phyloP scores from a whole-genome alignment of 345 rosid species.

The Gossypium raimondii region DNA sequence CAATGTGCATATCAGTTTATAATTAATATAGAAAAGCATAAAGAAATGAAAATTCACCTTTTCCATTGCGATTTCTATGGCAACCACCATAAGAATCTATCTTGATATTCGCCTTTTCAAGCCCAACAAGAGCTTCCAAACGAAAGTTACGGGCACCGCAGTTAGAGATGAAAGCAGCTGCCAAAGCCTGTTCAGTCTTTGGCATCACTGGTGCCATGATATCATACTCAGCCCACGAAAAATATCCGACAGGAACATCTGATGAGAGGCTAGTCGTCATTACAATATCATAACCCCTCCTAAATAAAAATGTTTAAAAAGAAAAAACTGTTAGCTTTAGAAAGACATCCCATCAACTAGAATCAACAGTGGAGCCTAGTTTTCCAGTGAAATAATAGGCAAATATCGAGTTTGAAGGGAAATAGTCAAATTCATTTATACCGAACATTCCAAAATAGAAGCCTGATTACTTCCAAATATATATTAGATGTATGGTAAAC shows the following conservation, averaged over 20 bases:
- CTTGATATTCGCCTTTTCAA: conserved; percentile 50
- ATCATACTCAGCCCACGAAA: conserved; percentile 98
- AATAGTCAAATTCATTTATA: not conserved
- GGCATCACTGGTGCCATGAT: conserved; percentile 86
- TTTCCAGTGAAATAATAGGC: not conserved
- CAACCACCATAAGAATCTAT: conserved; percentile 95
- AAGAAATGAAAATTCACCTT: conserved; percentile 36
- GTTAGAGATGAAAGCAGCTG: conserved; percentile 97
- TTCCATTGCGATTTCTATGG: conserved; percentile 77
- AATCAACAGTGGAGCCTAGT: not conserved
- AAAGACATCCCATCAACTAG: not conserved
- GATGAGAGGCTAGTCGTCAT: conserved; percentile 99
- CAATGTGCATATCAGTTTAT: not conserved
- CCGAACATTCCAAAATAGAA: not conserved
- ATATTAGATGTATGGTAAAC: not conserved
- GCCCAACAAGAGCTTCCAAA: conserved; percentile 72
- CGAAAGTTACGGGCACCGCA: conserved; percentile 91
- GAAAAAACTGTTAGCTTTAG: conserved; percentile 5
- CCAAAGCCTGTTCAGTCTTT: conserved; percentile 77
- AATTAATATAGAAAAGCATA: not conserved
- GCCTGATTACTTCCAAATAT: not conserved
- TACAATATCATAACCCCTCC: conserved; percentile 68
- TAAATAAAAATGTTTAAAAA: conserved; percentile 25
- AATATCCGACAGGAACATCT: conserved; percentile 98
- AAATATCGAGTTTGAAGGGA: not conserved